Evolutionary conservation across 2,329 filamentous ascomycete genomes (phyloP), one percentile per base, ranked within the genome.

Genomic region (Fusarium illudens): DNA sequence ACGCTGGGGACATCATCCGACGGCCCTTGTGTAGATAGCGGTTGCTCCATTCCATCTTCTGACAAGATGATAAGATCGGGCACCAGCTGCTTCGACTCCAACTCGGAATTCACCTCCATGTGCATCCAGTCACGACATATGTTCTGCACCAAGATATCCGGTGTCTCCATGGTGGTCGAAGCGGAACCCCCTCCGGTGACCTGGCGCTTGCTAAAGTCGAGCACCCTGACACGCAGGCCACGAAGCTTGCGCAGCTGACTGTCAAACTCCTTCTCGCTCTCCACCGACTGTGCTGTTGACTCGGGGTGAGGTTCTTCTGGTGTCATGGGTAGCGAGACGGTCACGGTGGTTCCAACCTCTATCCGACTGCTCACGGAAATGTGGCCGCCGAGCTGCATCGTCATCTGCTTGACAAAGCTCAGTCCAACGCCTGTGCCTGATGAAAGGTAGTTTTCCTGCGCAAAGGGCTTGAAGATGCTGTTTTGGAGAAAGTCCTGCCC

Each of bases 381-480:
- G 2, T 80, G 81, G 0, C 90, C 90, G 22, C 83, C 82, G 0
- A 92, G 78, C 8, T 85, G 83, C 13, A 83, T 81, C 2, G 89
- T 84, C 7, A 92, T 86, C 52, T 82, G 79, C 19, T 84, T 83
- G 3, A 92, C 89, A 9, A 92, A 86, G 37, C 86, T 89, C 29
- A 92, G 76, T 0, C 90, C 90, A 0, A 92, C 79, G 0, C 90
- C 90, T 0, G 87, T 86, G 0, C 90, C 90, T 0, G 86, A 83
- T 0, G 84, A 81, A 1, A 92, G 75, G 0, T 80, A 77, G 49
- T 91, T 84, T 70, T 92, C 90, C 64, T 92, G 90, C 0, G 82
- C 77, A 63, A 92, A 92, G 0, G 89, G 87, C 0, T 84, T 86
- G 71, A 89, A 92, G 0, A 92, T 76, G 13, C 84, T 83, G 9